Conservation (phyloP, 371 early-diverging fungal species). For the Aphelidium insulamus region DNA sequence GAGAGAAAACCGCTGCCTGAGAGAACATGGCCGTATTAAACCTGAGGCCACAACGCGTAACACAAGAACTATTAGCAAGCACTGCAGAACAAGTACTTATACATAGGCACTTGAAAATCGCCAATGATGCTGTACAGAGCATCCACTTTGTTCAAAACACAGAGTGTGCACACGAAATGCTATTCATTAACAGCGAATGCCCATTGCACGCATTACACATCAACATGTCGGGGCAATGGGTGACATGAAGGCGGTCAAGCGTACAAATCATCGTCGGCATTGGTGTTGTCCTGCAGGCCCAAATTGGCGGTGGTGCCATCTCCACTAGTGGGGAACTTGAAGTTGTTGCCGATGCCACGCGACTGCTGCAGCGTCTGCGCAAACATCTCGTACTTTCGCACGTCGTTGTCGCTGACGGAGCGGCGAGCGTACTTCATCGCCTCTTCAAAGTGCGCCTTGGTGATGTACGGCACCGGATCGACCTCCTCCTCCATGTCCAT, state of each 20-base stretch:
- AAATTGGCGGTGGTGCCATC: constrained; percentile 17
- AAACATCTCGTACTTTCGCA: constrained; percentile 98
- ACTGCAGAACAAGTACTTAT: too few relatives aligned
- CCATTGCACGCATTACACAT: too few relatives aligned
- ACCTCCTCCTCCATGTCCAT: constrained; percentile 61
- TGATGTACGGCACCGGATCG: constrained; percentile 76
- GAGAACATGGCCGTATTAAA: too few relatives aligned
- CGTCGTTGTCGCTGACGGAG: constrained; percentile 89
- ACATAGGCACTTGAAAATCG: too few relatives aligned
- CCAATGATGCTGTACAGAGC: too few relatives aligned
- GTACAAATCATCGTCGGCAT: constrained; percentile 27
- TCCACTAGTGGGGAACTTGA: constrained; percentile 81
- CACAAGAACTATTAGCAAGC: too few relatives aligned
- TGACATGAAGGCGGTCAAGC: constrained; percentile 11
- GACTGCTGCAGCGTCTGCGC: constrained; percentile 87
- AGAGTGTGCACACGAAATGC: too few relatives aligned
- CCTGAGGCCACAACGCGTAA: too few relatives aligned
- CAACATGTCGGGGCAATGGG: constrained; percentile 1
- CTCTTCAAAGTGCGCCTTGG: constrained; percentile 88
- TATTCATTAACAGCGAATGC: too few relatives aligned
- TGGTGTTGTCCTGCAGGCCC: too few relatives aligned
- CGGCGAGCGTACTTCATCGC: constrained; percentile 95
- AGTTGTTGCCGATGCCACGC: constrained; percentile 59
- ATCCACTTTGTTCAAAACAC: too few relatives aligned
- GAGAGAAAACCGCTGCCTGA: too few relatives aligned